phyloP scores from a whole-genome alignment of 2,329 filamentous ascomycete species.

The Phoma sp. region DNA sequence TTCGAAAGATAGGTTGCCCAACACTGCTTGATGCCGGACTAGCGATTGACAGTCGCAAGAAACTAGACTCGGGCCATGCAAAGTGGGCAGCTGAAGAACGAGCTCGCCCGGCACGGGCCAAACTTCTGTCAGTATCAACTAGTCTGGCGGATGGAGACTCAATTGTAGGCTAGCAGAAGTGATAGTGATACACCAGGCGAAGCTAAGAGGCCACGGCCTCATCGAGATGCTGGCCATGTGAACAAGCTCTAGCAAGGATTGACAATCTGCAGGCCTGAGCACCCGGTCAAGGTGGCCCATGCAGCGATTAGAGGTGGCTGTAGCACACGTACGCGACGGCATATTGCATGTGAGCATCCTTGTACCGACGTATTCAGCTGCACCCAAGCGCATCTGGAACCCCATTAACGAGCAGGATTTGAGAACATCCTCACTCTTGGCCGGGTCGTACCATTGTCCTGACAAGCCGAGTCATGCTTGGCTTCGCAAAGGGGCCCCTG shows the following conservation, averaged over 20 bases:
- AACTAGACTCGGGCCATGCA: constrained; percentile 7
- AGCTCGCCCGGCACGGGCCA: constrained; percentile 13
- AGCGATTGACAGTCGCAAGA: constrained; percentile 16
- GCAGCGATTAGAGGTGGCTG: constrained; percentile 7
- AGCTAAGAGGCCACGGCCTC: constrained; percentile 11
- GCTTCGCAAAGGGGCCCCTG: neutral
- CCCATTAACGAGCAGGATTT: neutral
- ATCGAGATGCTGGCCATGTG: constrained; percentile 4
- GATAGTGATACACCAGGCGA: constrained; percentile 14
- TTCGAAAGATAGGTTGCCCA: constrained; percentile 5
- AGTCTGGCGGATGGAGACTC: constrained; percentile 1
- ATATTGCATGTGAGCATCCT: constrained; percentile 5
- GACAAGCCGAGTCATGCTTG: constrained; percentile 8
- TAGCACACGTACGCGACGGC: constrained; percentile 8
- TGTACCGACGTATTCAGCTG: constrained; percentile 1
- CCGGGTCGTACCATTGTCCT: neutral
- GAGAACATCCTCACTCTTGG: neutral
- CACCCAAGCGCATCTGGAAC: constrained; percentile 3
- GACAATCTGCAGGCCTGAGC: constrained; percentile 8
- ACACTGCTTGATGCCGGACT: constrained; percentile 16
- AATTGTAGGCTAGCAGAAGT: constrained; percentile 14
- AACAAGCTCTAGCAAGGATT: constrained; percentile 1
- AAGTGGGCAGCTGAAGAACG: constrained; percentile 5
- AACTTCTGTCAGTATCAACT: constrained; percentile 11
- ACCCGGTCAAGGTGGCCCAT: constrained; percentile 6